These are phyloP conservation scores for Fistulinella prunicolor DNA, from an alignment of 768 basidiomycete genomes.

Conservation along the genomic window DNA sequence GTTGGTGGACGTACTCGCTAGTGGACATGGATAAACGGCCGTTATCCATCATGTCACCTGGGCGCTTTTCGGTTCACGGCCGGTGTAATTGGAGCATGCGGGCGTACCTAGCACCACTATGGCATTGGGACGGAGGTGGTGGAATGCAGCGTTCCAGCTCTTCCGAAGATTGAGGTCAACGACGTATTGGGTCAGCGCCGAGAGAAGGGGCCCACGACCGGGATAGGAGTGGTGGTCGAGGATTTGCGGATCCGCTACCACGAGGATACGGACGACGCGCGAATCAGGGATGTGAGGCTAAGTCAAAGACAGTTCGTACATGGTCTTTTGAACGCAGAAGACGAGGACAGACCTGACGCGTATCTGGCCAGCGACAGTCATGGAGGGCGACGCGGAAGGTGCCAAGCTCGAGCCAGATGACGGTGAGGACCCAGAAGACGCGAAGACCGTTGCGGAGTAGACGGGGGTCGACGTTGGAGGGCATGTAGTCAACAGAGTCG, in stretches of 20 bases:
- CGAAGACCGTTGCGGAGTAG: slow-evolving; percentile 40
- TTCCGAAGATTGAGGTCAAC: slow-evolving; percentile 84
- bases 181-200: slow-evolving; percentile 58
- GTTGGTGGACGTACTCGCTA: slow-evolving; percentile 57
- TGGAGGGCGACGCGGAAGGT: slow-evolving; percentile 48
- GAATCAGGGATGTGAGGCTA: slow-evolving; percentile 20
- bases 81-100: not conserved
- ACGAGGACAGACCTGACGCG: slow-evolving; percentile 23
- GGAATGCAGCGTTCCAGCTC: slow-evolving; percentile 69
- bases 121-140: slow-evolving; percentile 56
- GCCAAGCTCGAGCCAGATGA: slow-evolving; percentile 70
- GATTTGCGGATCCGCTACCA: slow-evolving; percentile 88
- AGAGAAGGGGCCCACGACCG: slow-evolving; percentile 50
- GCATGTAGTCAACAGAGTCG: slow-evolving; percentile 1
- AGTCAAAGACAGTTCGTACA: too few species aligned
- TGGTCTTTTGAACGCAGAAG: not conserved
- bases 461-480: not conserved
- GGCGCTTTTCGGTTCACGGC: not conserved
- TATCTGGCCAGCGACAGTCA: slow-evolving; percentile 63
- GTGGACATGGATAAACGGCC: slow-evolving; percentile 65
- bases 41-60: slow-evolving; percentile 82
- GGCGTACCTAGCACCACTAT: slow-evolving; percentile 71
- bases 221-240: slow-evolving; percentile 75
- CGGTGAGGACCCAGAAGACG: slow-evolving; percentile 55
- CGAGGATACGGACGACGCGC: slow-evolving; percentile 43